A percentile compares a stretch with the other conserved stretches of the same genome.
Conservation (phyloP, 1,139 yeast genomes). For the Pichia sp. region DNA sequence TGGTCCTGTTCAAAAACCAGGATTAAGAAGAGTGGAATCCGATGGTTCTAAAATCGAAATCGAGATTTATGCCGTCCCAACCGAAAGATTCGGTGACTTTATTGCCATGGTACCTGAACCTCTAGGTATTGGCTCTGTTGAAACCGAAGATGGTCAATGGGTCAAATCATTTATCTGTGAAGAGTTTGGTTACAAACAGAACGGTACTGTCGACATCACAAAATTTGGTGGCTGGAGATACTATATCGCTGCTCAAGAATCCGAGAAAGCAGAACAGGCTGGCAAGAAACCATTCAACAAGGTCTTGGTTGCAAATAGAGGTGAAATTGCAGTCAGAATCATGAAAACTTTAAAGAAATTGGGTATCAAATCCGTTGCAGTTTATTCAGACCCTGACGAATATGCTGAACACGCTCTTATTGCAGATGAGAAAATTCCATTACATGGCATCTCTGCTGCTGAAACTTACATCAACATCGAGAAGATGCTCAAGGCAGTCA, state of each 20-base stretch:
- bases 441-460: constrained; percentile 79
- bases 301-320: constrained; percentile 93
- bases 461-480: constrained; percentile 85
- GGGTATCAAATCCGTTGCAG: constrained; percentile 75
- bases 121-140: constrained; percentile 88
- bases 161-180: constrained; percentile 94
- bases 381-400: constrained; percentile 86
- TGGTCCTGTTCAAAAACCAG: constrained; percentile 85
- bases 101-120: constrained; percentile 90
- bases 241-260: constrained; percentile 43
- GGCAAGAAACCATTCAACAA: constrained; percentile 64
- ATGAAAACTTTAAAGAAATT: constrained; percentile 80
- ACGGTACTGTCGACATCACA: constrained; percentile 77
- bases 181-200: constrained; percentile 69
- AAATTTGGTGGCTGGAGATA: constrained; percentile 82
- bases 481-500: constrained; percentile 81
- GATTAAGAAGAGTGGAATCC: constrained; percentile 59
- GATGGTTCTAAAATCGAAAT: constrained; percentile 61
- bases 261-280: constrained; percentile 21
- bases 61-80: constrained; percentile 81
- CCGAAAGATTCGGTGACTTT: constrained; percentile 71
- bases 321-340: constrained; percentile 95
- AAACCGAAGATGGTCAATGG: constrained; percentile 72
- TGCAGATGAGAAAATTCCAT: constrained; percentile 78
- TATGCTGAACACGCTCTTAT: constrained; percentile 79